Evolutionary conservation across 768 basidiomycete genomes (phyloP).

Genomic region (Lyophyllum semitale): DNA sequence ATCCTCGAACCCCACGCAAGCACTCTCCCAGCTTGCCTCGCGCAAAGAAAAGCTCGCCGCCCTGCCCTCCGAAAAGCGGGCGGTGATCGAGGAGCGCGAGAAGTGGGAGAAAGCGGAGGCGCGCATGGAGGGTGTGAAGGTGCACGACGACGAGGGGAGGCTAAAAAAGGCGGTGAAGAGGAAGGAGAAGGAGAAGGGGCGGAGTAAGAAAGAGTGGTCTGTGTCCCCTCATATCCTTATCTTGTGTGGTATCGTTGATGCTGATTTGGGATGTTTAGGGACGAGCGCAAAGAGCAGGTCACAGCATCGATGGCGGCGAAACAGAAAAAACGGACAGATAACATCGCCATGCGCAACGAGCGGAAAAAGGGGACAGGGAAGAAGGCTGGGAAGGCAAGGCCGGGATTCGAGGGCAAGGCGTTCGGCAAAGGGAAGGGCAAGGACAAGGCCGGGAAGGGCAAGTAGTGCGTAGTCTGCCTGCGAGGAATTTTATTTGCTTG

Average conservation of each 20-base stretch:
- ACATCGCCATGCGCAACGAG: conserved; percentile 86
- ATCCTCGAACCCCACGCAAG: conserved; percentile 74
- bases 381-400: conserved; percentile 73
- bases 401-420: conserved; percentile 86
- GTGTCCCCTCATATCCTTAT: conserved; percentile 5
- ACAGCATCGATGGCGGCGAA: conserved; percentile 75
- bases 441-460: conserved; percentile 36
- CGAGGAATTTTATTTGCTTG: too few relatives aligned
- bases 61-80: conserved; percentile 83
- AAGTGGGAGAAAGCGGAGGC: conserved; percentile 91
- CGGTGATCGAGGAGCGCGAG: conserved; percentile 76
- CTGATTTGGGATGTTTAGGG: conserved; percentile 50
- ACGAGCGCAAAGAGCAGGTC: conserved; percentile 82
- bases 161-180: conserved; percentile 94
- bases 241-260: background rate
- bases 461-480: conserved; percentile 12
- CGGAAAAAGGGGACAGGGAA: conserved; percentile 63
- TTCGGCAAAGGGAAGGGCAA: conserved; percentile 60
- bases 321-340: conserved; percentile 90
- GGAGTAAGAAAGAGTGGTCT: conserved; percentile 86
- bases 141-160: conserved; percentile 80
- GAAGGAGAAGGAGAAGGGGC: conserved; percentile 87
- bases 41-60: conserved; percentile 77
- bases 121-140: conserved; percentile 87
- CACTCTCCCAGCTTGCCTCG: conserved; percentile 75